Evolutionary conservation across 768 basidiomycete species (phyloP).

Genomic region (Porpolomopsis calyptriformis): DNA sequence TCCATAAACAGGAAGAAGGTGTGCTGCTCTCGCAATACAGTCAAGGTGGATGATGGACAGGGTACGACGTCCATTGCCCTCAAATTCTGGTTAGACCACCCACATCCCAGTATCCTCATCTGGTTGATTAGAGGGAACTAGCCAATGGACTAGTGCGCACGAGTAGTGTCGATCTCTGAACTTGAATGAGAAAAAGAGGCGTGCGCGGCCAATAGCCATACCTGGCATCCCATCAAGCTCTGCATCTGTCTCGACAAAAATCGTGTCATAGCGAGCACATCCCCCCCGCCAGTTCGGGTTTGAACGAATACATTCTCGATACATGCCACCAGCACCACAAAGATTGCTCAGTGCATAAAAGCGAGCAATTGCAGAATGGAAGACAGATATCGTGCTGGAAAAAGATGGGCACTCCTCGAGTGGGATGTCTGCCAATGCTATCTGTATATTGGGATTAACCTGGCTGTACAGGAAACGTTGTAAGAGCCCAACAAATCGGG

Average conservation of each 20-base stretch:
- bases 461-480: conserved; percentile 19
- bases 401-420: conserved; percentile 1
- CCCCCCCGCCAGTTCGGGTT: conserved; percentile 15
- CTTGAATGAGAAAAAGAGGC: conserved; percentile 16
- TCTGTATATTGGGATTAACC: neutral
- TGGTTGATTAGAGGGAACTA: conserved; percentile 10
- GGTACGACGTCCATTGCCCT: neutral
- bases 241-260: conserved; percentile 13
- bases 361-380: conserved; percentile 9
- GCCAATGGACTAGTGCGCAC: conserved; percentile 22
- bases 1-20: neutral
- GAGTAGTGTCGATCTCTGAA: conserved; percentile 10
- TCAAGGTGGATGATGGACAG: conserved; percentile 18
- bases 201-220: conserved; percentile 15
- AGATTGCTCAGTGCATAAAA: conserved; percentile 22
- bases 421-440: neutral
- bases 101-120: conserved; percentile 17
- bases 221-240: conserved; percentile 12
- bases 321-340: conserved; percentile 19
- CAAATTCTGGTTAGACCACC: conserved; percentile 16
- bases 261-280: conserved; percentile 14
- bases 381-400: conserved; percentile 5
- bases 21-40: conserved; percentile 8
- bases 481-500: conserved; percentile 15
- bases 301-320: conserved; percentile 16